Evolutionary conservation across 2,329 filamentous ascomycete genomes (phyloP).

Genomic region (Cryphonectria japonica): DNA sequence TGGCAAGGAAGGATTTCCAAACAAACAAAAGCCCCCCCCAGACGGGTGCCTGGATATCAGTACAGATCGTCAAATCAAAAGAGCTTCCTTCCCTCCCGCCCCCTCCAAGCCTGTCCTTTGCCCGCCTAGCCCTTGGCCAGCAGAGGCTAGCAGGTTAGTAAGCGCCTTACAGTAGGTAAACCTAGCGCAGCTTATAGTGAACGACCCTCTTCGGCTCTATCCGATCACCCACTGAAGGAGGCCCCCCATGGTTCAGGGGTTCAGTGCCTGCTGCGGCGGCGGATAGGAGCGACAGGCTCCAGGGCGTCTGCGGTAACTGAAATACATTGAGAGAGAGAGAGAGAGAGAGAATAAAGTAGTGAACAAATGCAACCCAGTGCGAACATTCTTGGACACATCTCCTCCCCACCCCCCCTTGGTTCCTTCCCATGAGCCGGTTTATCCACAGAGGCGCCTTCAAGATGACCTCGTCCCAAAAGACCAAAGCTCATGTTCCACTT

Average conservation of each 20-base stretch:
- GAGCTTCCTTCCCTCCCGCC: background rate
- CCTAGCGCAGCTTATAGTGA: background rate
- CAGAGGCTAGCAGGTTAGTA: conserved; percentile 1
- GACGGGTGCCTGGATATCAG: background rate
- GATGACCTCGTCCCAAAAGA: conserved; percentile 41
- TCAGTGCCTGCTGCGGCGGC: background rate
- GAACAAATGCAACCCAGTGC: background rate
- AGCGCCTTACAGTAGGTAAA: background rate
- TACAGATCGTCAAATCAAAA: background rate
- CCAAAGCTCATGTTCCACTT: conserved; percentile 45
- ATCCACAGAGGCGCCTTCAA: conserved; percentile 16
- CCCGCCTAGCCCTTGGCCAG: background rate
- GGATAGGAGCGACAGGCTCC: background rate
- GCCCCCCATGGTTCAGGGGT: conserved; percentile 4
- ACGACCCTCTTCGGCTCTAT: conserved; percentile 1
- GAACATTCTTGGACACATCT: too few relatives aligned
- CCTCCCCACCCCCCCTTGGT: background rate
- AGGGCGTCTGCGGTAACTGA: background rate
- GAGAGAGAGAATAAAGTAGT: too few relatives aligned
- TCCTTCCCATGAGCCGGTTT: conserved; percentile 16
- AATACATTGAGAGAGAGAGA: background rate
- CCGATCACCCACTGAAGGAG: conserved; percentile 1
- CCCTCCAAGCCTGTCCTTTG: background rate
- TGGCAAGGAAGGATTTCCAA: background rate
- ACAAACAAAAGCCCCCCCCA: too few relatives aligned